Evolutionary conservation across 257 asterid species (phyloP).

Genomic region (Paulownia fortunei): DNA sequence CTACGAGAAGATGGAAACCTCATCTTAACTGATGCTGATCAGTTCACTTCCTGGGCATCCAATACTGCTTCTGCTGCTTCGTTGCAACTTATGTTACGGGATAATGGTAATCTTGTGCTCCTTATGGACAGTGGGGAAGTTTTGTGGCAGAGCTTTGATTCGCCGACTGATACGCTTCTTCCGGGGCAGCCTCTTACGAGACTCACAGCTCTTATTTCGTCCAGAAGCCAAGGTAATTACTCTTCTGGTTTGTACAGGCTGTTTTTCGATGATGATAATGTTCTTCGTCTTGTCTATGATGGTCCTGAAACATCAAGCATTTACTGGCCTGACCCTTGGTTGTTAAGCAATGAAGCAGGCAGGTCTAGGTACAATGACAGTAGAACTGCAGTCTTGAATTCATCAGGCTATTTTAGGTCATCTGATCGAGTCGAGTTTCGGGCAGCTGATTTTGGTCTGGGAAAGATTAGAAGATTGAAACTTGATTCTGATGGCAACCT

Average conservation of each 20-base stretch:
- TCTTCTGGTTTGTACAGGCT: conserved; percentile 46
- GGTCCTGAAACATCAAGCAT: conserved; percentile 8
- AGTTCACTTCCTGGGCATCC: conserved; percentile 31
- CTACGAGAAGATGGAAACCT: conserved; percentile 36
- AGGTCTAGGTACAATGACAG: background rate
- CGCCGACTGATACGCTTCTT: conserved; percentile 44
- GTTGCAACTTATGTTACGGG: conserved; percentile 14
- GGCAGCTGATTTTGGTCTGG: conserved; percentile 3
- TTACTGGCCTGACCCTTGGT: conserved; percentile 23
- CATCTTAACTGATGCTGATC: conserved; percentile 35
- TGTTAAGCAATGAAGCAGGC: background rate
- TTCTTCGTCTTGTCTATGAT: conserved; percentile 28
- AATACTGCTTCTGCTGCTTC: background rate
- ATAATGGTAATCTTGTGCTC: conserved; percentile 49
- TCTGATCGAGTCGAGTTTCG: background rate
- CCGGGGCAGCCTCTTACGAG: conserved; percentile 34
- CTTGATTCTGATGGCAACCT: conserved; percentile 42
- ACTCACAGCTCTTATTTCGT: conserved; percentile 30
- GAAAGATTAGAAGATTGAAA: background rate
- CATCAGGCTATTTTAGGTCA: background rate
- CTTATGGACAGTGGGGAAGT: background rate
- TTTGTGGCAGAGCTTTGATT: conserved; percentile 49
- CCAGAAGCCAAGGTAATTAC: conserved; percentile 38
- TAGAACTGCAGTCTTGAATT: background rate
- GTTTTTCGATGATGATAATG: conserved; percentile 41